Base-by-base conservation (phyloP, 2,329 filamentous ascomycete species). In the Cladosporium sp. region DNA sequence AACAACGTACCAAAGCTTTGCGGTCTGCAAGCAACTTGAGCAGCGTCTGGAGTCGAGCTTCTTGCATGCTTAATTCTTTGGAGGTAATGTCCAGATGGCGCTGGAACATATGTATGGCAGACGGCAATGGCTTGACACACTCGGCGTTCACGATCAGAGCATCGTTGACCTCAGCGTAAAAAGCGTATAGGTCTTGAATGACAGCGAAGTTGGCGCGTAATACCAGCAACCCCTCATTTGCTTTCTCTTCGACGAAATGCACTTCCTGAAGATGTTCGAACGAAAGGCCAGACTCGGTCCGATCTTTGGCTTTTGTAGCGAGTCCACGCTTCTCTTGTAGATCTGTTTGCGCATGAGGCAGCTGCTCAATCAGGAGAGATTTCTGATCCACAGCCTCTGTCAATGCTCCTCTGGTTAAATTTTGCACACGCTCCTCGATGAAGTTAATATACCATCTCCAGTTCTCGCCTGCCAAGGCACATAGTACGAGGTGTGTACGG, bases 371-470 rank as follows among this genome's bases (percentile, higher is more conserved):
- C n/a, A n/a, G n/a, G n/a, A n/a, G n/a, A n/a, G n/a, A n/a, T n/a
- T n/a, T n/a, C n/a, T n/a, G n/a, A n/a, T n/a, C n/a, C n/a, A n/a
- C n/a, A n/a, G n/a, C n/a, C n/a, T n/a, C n/a, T 28, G 28, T 28
- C 5, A 5, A 34, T 26, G 62, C 68, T 21, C 59, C 59, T 30
- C 70, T 57, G 15, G 73, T 72, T 4, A 70, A 59, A 11, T 59
- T 34, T 34, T 76, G 74, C 21, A 78, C 44, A n/a, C 67, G 15
- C 4, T 75, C 63, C 65, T 81, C 78, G 0, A 81, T 68, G 49
- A 71, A 72, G 30, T 77, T 78, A 11, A 81, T 74, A 67, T 79
- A 82, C 77, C 78, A 79, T 2, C 78, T 74, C 80, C 80, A 82
- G 24, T 80, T 74, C 62, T 82, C 79, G 3, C 68, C 71, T 2